Conservation (phyloP, 2,329 filamentous ascomycete species). For the Phialophora expanda region DNA sequence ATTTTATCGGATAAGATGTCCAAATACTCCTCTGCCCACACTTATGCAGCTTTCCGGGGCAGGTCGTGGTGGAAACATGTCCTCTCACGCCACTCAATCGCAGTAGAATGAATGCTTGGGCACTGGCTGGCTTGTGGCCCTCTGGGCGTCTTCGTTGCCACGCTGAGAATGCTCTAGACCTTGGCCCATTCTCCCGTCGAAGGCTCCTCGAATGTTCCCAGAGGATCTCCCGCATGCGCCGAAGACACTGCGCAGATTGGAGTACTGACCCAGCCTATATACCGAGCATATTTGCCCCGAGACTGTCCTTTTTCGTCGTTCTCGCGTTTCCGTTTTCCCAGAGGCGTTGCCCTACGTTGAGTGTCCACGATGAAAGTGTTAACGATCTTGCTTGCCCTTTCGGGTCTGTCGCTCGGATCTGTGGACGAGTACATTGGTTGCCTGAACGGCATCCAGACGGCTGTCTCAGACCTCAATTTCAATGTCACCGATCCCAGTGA, state of each 20-base stretch:
- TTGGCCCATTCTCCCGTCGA: background rate
- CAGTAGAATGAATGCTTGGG: background rate
- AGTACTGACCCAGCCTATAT: background rate
- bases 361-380: conserved; percentile 15
- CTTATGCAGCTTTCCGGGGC: background rate
- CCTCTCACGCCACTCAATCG: background rate
- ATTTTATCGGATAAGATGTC: background rate
- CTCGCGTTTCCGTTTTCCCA: background rate
- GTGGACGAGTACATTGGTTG: conserved; percentile 13
- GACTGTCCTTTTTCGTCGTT: background rate
- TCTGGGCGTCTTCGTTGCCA: background rate
- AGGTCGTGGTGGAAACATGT: background rate
- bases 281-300: background rate
- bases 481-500: conserved; percentile 7
- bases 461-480: conserved; percentile 25
- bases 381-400: conserved; percentile 13
- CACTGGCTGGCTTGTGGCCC: background rate
- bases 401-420: conserved; percentile 3
- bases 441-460: conserved; percentile 25
- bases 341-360: background rate
- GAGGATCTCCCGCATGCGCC: background rate
- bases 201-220: background rate
- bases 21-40: background rate
- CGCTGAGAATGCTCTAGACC: background rate
- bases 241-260: background rate